Evolutionary conservation across 441 rosid genomes (phyloP), one percentile per base, ranked within the genome.

Genomic region (Croton laevigatus): DNA sequence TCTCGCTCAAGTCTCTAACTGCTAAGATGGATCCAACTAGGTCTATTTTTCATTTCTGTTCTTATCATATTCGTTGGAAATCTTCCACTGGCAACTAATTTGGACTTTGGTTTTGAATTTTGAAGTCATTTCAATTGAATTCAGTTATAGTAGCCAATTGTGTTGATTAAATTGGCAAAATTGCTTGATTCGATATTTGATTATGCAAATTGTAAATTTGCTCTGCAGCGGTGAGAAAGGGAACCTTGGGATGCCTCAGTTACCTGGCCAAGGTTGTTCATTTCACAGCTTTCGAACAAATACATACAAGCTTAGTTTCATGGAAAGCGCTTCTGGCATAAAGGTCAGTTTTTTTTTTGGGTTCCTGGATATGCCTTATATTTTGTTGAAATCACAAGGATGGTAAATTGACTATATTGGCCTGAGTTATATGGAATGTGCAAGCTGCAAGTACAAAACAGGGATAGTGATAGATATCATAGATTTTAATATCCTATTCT

Each of bases 1-100:
- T 75, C 61, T 75, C 78, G 10, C 82, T 75, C 81, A 94, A 91
- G 64, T 94, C 97, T 22, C 80, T 94, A 42, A 94, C 92, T 10
- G 96, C 96, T 42, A 94, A 92, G 59, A 88, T 94, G 98, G 99
- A 94, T 81, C 98, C 89, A n/a, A 85, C 83, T 27, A 82, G 85
- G 97, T 89, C 22, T 19, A 63, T 14, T 49, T 45, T 11, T 48
- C 40, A 71, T 34, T 5, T 51, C 1, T 48, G 17, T 49, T 49
- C 53, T 49, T 19, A 49, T 0, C 19, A 48, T 48, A 13, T 48
- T 48, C 42, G 2, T 40, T 40, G 51, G 51, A 13, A 46, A 13
- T 48, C 16, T 6, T 40, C 10, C 10, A 1, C 44, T 40, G 9
- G 44, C 9, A 1, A 40, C 8, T 4, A 40, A 1, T 7, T 40